Evolutionary conservation across 495 filamentous ascomycete genomes (phyloP).

Genomic region (Margaritispora aquatica): DNA sequence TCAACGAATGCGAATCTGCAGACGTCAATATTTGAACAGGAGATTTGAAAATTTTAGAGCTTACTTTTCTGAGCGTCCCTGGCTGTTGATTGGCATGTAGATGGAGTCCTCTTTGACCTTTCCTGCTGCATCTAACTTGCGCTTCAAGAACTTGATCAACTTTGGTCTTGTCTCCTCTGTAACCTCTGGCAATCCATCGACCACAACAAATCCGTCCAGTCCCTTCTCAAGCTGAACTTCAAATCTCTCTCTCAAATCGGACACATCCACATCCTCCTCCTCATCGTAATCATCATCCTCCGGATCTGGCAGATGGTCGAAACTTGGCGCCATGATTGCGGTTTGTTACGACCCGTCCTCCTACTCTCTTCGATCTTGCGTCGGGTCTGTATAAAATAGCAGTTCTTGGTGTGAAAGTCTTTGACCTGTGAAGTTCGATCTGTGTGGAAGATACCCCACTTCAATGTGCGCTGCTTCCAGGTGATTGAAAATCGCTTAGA

Average conservation of each 20-base stretch:
- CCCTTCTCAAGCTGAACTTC: slow-evolving; percentile 95
- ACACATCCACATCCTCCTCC: slow-evolving; percentile 90
- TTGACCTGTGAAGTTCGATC: not conserved
- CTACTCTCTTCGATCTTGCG: too few relatives aligned
- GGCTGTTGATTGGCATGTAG: slow-evolving; percentile 84
- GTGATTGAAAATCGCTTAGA: too few relatives aligned
- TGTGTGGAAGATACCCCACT: slow-evolving; percentile 17
- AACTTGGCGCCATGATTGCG: slow-evolving; percentile 51
- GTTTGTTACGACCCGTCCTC: slow-evolving; percentile 7
- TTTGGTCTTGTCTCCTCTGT: slow-evolving; percentile 78
- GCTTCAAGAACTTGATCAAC: slow-evolving; percentile 87
- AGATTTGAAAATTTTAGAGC: not conserved
- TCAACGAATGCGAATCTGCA: slow-evolving; percentile 96
- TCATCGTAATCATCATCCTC: slow-evolving; percentile 86
- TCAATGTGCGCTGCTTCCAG: not conserved
- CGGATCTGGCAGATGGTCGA: slow-evolving; percentile 61
- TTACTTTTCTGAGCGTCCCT: too few relatives aligned
- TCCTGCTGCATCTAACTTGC: slow-evolving; percentile 81
- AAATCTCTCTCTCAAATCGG: slow-evolving; percentile 84
- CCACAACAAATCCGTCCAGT: slow-evolving; percentile 88
- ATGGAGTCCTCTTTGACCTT: slow-evolving; percentile 79
- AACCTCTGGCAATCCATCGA: slow-evolving; percentile 88
- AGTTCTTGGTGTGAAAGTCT: too few relatives aligned
- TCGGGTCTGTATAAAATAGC: too few relatives aligned
- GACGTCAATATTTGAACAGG: not conserved